Base-by-base conservation (phyloP, 2,329 filamentous ascomycete species). In the Venturia effusa region DNA sequence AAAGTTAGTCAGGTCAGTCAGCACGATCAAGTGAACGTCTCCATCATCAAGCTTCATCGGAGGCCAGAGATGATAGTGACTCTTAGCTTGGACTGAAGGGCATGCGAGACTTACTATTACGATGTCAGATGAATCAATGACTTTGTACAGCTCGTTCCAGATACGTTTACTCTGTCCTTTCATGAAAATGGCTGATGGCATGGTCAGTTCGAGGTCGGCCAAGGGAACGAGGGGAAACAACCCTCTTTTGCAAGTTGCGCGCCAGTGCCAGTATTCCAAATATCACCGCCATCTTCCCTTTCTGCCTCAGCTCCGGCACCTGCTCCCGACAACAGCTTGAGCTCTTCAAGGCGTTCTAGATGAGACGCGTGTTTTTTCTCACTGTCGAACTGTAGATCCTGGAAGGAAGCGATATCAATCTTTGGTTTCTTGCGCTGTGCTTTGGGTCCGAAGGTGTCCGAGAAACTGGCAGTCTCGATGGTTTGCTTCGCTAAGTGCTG, bases 141-240 rank as follows among this genome's bases (percentile, higher is more conserved):
- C 92, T 77, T 96, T 95, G 81, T 94, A 88, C 54, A 97, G 79
- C 74, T 99, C 93, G 77, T 97, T 97, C 92, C 91, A 96, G 69
- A 96, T 96, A 68, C 94, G 84, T 77, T 96, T 96, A 72, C 88
- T 93, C 75, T 96, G 92, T 22, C 94, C 94, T 78, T 97, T 97
- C 69, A 84, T 27, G 45, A 51, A 51, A 13, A 51, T 51, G 22
- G 45, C 45, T 51, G 13, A 24, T 4, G n/a, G 22, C 10, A 13
- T 51, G 45, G 10, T 51, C 27, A 51, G 22, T 11, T 6, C 45
- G 11, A 15, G 15, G 45, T 51, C 10, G 22, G 27, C 10, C 6
- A 24, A 10, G 27, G 15, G 17, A 13, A 27, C 27, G 22, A 27
- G 27, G 1, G 2, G 88, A 77, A 97, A 97, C 66, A 90, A 45